Evolutionary conservation across 352 stramenopile species (phyloP).

Genomic region (Stramenopiles sp.): DNA sequence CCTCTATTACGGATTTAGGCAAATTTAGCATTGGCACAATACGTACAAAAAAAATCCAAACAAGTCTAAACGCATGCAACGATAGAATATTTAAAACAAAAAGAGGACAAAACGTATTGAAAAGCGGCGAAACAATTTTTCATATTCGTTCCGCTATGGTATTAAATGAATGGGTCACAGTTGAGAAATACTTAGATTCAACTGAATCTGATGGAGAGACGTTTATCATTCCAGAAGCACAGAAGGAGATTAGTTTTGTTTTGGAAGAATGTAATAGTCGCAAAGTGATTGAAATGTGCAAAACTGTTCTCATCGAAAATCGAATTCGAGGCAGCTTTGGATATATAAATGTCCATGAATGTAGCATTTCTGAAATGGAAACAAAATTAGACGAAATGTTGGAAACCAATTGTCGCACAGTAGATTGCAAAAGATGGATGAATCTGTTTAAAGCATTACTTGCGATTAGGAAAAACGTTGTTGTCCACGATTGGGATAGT

Average conservation of each 20-base stretch:
- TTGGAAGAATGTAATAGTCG: background rate
- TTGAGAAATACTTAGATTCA: background rate
- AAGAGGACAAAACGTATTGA: background rate
- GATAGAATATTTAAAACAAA: background rate
- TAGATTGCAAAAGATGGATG: background rate
- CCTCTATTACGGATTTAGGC: background rate
- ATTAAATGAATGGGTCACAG: background rate
- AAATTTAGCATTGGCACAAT: background rate
- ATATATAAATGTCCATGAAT: background rate
- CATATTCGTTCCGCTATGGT: background rate
- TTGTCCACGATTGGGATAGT: conserved; percentile 1
- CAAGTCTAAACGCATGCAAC: background rate
- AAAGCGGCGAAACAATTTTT: background rate
- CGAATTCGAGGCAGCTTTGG: background rate
- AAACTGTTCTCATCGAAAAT: background rate
- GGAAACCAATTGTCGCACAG: background rate
- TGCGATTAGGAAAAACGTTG: background rate
- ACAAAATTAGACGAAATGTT: background rate
- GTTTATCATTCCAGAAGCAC: background rate
- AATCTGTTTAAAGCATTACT: background rate
- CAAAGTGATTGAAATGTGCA: background rate
- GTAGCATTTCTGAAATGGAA: background rate
- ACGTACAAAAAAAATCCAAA: background rate
- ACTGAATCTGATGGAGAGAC: background rate
- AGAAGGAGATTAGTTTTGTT: background rate